A percentile compares a stretch with the other conserved stretches of the same genome.
phyloP scores from a whole-genome alignment of 169 alveolate genomes.

The Plasmodium falciparum region DNA sequence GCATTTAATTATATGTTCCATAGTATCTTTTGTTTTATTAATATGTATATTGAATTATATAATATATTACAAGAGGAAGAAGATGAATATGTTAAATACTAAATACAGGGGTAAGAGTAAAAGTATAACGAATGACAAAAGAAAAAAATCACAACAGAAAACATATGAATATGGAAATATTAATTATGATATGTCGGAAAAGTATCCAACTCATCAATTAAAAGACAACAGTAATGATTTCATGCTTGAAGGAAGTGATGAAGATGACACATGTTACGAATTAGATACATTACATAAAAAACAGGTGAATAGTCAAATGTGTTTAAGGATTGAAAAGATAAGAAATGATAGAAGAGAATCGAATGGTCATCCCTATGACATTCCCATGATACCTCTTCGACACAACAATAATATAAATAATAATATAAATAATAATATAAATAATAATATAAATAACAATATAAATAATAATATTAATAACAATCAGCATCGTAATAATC shows the following conservation, averaged over 20 bases:
- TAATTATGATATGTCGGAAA: neutral
- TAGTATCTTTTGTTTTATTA: constrained; percentile 28
- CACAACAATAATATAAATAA: neutral
- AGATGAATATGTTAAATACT: neutral
- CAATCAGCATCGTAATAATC: neutral
- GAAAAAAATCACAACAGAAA: neutral
- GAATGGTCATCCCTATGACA: neutral
- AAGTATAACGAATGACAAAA: neutral
- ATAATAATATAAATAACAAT: neutral
- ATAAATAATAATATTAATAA: neutral
- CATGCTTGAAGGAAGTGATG: neutral
- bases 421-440: neutral
- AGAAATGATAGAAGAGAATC: no score
- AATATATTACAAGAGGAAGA: constrained; percentile 12
- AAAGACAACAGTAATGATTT: neutral
- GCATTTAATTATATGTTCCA: constrained; percentile 28
- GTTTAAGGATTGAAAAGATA: neutral
- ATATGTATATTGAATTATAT: constrained; percentile 19
- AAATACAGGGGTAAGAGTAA: neutral
- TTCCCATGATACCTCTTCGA: neutral
- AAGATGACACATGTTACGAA: neutral
- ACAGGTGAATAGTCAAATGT: neutral
- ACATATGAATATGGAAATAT: neutral
- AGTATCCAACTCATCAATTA: neutral
- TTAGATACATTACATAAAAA: neutral